Evolutionary conservation across 495 filamentous ascomycete genomes (phyloP).

Genomic region (Annulohypoxylon moriforme): DNA sequence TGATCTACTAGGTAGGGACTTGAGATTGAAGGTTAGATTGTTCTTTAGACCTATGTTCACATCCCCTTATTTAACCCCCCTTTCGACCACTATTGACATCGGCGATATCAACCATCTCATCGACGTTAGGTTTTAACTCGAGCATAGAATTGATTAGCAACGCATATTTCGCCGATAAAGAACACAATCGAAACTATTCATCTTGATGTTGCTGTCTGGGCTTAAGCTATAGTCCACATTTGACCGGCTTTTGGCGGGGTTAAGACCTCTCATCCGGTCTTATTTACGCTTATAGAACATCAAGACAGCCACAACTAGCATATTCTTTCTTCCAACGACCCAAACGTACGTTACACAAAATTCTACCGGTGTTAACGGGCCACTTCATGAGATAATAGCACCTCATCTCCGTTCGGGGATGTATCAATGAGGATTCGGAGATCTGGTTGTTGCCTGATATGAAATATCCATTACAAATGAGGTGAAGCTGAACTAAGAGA

Average conservation of each 20-base stretch:
- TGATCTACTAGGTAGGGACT: too few species aligned
- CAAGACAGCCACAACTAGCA: neutral
- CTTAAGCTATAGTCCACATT: neutral
- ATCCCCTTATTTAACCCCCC: slow-evolving; percentile 1
- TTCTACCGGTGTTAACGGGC: neutral
- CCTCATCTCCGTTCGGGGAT: neutral
- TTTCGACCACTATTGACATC: neutral
- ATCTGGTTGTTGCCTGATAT: neutral
- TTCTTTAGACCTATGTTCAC: neutral
- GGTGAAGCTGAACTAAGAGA: neutral
- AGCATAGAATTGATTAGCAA: neutral
- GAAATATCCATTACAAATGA: neutral
- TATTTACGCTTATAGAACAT: neutral
- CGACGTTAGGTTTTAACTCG: slow-evolving; percentile 18
- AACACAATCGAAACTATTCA: neutral
- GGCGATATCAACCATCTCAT: slow-evolving; percentile 20
- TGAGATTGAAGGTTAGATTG: neutral
- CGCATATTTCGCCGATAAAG: neutral
- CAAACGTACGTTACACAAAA: neutral
- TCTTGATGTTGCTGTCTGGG: neutral
- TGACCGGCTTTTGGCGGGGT: slow-evolving; percentile 9
- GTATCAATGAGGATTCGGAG: neutral
- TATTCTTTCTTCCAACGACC: neutral
- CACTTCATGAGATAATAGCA: neutral
- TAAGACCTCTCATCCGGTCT: slow-evolving; percentile 18